phyloP scores from a whole-genome alignment of 352 stramenopile species.

The Phytophthora brassicae region DNA sequence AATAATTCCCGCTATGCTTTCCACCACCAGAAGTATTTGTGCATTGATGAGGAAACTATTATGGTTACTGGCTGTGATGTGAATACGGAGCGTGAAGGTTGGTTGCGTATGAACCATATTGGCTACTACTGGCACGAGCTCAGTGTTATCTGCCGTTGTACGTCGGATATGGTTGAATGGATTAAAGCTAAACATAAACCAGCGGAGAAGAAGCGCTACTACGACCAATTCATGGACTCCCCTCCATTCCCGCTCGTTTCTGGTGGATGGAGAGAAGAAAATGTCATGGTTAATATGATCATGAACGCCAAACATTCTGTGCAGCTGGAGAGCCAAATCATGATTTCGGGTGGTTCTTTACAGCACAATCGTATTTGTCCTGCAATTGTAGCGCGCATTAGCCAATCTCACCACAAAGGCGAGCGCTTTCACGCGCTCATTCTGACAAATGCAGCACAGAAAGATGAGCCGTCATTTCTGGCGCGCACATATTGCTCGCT shows the following conservation, averaged over 20 bases:
- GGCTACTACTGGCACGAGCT: conserved; percentile 85
- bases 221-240: conserved; percentile 54
- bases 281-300: conserved; percentile 85
- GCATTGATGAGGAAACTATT: conserved; percentile 54
- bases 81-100: conserved; percentile 70
- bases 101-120: conserved; percentile 56
- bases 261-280: conserved; percentile 75
- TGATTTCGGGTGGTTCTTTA: conserved; percentile 68
- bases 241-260: conserved; percentile 73
- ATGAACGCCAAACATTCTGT: conserved; percentile 59
- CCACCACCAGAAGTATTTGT: conserved; percentile 84
- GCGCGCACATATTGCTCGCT: conserved; percentile 79
- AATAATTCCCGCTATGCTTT: conserved; percentile 86
- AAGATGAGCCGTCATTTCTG: conserved; percentile 75
- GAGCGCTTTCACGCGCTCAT: conserved; percentile 62
- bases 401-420: conserved; percentile 32
- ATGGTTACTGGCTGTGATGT: conserved; percentile 84
- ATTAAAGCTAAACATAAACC: conserved; percentile 59
- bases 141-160: conserved; percentile 53
- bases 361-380: conserved; percentile 79
- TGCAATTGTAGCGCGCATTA: conserved; percentile 58
- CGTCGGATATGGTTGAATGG: conserved; percentile 57
- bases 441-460: conserved; percentile 74
- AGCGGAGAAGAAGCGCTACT: conserved; percentile 45
- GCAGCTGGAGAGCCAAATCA: conserved; percentile 82